Percentiles rank a stretch among this genome's conserved stretches.
These are phyloP conservation scores for Geranium incanum DNA, from an alignment of 441 rosid genomes.

Conservation along the genomic window DNA sequence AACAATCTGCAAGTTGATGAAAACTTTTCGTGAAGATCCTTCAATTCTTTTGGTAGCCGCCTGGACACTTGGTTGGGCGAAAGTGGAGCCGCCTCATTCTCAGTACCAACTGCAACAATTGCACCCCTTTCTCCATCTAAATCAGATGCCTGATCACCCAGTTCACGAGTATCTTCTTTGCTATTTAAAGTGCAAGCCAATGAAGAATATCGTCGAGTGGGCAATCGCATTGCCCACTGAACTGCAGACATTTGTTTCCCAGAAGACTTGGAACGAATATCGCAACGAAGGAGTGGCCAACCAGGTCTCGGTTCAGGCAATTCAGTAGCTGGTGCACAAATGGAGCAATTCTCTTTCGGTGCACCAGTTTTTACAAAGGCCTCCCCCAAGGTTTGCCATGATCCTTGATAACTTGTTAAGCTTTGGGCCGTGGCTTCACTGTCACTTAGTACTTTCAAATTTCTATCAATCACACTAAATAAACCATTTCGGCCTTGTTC, in stretches of 20 bases:
- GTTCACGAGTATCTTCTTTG: conserved; percentile 20
- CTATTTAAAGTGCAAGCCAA: conserved; percentile 18
- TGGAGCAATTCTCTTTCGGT: conserved; percentile 36
- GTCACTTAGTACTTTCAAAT: conserved; percentile 40
- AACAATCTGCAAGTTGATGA: conserved; percentile 53
- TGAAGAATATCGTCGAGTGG: conserved; percentile 32
- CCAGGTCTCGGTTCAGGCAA: conserved; percentile 49
- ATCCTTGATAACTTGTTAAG: conserved; percentile 19
- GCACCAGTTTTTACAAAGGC: conserved; percentile 36
- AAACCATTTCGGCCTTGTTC: conserved; percentile 38
- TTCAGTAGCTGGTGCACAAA: conserved; percentile 42
- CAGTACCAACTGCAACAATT: conserved; percentile 34
- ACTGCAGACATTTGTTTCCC: conserved; percentile 54
- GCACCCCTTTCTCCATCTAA: conserved; percentile 49
- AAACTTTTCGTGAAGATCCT: conserved; percentile 46
- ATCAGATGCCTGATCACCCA: conserved; percentile 15
- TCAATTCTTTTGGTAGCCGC: conserved; percentile 39
- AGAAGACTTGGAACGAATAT: conserved; percentile 29
- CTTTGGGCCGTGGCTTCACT: conserved; percentile 19
- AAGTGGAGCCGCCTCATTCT: conserved; percentile 17
- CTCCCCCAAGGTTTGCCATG: conserved; percentile 34
- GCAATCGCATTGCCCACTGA: conserved; percentile 59
- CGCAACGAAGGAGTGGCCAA: conserved; percentile 56
- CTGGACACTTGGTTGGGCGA: conserved; percentile 31
- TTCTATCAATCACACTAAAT: conserved; percentile 49